phyloP scores from a whole-genome alignment of 2,329 filamentous ascomycete genomes.

The Rhynchosporium secalis region DNA sequence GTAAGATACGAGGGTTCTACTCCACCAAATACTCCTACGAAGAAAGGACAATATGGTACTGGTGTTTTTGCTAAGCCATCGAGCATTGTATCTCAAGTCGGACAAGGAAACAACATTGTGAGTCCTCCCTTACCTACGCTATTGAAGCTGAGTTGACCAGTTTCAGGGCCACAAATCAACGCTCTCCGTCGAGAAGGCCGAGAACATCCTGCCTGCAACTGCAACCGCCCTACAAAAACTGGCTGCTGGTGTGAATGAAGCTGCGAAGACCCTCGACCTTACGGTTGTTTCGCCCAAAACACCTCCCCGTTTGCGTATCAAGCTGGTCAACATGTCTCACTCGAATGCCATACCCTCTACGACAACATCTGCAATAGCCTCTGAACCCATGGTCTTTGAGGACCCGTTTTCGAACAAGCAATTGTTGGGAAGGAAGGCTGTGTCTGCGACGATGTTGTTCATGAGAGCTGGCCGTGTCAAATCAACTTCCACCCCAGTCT shows the following conservation, averaged over 20 bases:
- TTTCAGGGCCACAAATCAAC: neutral
- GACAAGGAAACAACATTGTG: neutral
- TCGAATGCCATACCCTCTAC: neutral
- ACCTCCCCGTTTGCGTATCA: neutral
- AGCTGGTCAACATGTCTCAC: neutral
- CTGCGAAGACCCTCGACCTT: neutral
- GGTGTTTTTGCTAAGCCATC: neutral
- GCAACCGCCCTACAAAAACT: neutral
- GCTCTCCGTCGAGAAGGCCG: neutral
- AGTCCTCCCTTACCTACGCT: neutral
- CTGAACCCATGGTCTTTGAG: neutral
- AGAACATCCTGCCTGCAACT: neutral
- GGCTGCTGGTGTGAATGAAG: neutral
- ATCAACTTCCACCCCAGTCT: neutral
- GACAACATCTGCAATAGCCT: neutral
- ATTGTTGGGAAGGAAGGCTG: neutral
- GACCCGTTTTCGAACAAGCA: neutral
- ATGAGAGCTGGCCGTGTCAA: neutral
- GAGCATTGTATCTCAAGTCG: neutral
- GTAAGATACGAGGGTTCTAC: neutral
- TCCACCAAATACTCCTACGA: neutral
- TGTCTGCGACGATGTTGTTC: neutral
- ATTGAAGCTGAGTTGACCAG: neutral
- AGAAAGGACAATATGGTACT: neutral
- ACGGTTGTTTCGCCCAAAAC: neutral